Evolutionary conservation across 148 eudicot genomes (phyloP), one percentile per base, ranked within the genome.

Genomic region (Spergularia bocconei): DNA sequence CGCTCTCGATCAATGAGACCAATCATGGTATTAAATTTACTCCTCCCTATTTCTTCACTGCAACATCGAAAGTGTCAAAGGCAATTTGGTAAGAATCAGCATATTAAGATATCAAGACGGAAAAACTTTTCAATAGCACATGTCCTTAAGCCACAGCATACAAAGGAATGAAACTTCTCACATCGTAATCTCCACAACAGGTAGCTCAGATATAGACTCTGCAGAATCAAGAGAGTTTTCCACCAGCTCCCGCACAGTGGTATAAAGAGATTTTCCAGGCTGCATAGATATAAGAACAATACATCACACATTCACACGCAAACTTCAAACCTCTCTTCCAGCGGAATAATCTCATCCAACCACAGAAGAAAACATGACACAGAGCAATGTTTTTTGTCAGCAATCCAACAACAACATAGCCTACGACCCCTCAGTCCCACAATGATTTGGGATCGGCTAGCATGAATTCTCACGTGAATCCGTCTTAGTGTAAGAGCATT

Each of bases 151-250:
- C 25, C 25, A 33, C 47, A 63, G 5, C 11, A 63, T 66, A 44
- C 44, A 59, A n/a, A 50, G 57, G 20, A 23, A 5, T 13, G 63
- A 44, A 63, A 65, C 56, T 25, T 82, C 88, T 82, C 78, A 96
- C 99, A 96, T 91, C 13, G 86, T 87, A 44, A 96, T 69, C 84
- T 96, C 99, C 51, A 96, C 86, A 57, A 86, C 80, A 58, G 99
- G 99, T 70, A 96, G 98, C 84, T 92, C 93, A 16, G 97, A 84
- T 78, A 96, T 89, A 12, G 99, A 86, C 83, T 96, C 99, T 0
- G 97, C 90, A 14, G 99, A 92, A 86, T 96, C 99, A 80, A 96
- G 92, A 17, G 98, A 85, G 87, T 96, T 96, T 82, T 96, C 99
- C 67, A 96, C 97, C 75, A 96, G 91, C 86, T 96, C 99, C 79